Evolutionary conservation across 306 rosid genomes (phyloP).

Genomic region (Quercus bicolor): DNA sequence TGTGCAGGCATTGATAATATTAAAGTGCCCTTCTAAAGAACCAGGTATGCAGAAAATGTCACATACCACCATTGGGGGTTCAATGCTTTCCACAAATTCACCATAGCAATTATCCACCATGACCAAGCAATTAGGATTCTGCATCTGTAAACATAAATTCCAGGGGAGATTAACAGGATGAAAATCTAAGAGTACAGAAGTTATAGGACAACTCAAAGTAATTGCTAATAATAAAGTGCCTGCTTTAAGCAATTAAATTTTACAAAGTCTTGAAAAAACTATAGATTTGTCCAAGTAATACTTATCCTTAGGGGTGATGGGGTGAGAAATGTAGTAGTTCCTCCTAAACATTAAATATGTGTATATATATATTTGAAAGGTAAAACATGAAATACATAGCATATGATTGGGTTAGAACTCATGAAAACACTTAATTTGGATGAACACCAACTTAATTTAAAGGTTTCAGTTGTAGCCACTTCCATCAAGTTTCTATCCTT

Average conservation of each 20-base stretch:
- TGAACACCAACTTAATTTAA: not conserved
- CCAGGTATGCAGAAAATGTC: slow-evolving; percentile 14
- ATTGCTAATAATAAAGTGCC: not conserved
- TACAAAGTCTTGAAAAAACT: not conserved
- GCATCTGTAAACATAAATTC: slow-evolving; percentile 46
- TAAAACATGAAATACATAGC: not conserved
- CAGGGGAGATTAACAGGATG: not conserved
- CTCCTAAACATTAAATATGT: not conserved
- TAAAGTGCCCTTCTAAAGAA: slow-evolving; percentile 18
- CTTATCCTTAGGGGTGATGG: not conserved
- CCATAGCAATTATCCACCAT: slow-evolving; percentile 98
- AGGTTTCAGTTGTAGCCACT: not conserved
- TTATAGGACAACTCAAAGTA: not conserved
- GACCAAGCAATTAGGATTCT: slow-evolving; percentile 76
- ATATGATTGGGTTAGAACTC: not conserved
- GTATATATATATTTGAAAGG: too few relatives aligned
- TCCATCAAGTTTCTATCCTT: slow-evolving; percentile 5
- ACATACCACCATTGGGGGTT: slow-evolving; percentile 93
- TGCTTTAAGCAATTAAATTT: not conserved
- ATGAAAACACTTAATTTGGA: not conserved
- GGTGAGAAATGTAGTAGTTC: not conserved
- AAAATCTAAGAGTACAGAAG: not conserved
- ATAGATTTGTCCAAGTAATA: not conserved
- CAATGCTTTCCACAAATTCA: slow-evolving; percentile 84
- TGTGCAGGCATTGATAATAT: slow-evolving; percentile 26